phyloP scores from a whole-genome alignment of 805 yeast genomes.

The Wickerhamomyces silvicola region DNA sequence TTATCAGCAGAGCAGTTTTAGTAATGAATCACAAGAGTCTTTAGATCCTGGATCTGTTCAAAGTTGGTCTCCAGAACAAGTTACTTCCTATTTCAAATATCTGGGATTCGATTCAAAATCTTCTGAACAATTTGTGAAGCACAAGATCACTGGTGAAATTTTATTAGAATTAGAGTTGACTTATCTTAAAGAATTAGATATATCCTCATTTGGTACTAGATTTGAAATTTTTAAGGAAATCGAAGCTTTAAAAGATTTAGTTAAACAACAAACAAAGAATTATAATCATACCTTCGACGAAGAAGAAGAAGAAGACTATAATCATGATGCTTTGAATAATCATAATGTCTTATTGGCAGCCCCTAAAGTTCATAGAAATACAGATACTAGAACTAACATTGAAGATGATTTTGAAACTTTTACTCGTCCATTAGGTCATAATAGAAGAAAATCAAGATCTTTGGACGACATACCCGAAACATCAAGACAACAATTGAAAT shows the following conservation, averaged over 20 bases:
- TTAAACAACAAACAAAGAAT: conserved; percentile 2
- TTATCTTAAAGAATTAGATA: conserved; percentile 86
- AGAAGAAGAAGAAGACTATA: conserved; percentile 7
- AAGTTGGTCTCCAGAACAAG: conserved; percentile 84
- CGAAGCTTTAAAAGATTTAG: conserved; percentile 45
- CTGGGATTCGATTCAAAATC: conserved; percentile 68
- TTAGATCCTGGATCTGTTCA: conserved; percentile 44
- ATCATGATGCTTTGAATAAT: neutral
- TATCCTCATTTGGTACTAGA: conserved; percentile 89
- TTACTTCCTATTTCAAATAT: conserved; percentile 64
- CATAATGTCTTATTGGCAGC: conserved; percentile 8
- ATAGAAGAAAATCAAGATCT: conserved; percentile 45
- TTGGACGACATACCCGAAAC: conserved; percentile 35
- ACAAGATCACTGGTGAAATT: conserved; percentile 84
- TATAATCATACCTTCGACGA: conserved; percentile 7
- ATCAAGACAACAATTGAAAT: neutral
- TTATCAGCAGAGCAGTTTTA: conserved; percentile 4
- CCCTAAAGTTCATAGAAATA: conserved; percentile 4
- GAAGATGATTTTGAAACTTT: conserved; percentile 13
- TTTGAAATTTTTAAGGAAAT: conserved; percentile 89
- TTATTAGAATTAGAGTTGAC: conserved; percentile 79
- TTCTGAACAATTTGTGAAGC: conserved; percentile 77
- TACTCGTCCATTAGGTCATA: conserved; percentile 30
- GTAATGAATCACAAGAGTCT: conserved; percentile 19
- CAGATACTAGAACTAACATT: neutral